Base-by-base conservation (phyloP, 257 asterid species). In the Fraxinus quadrangulata region DNA sequence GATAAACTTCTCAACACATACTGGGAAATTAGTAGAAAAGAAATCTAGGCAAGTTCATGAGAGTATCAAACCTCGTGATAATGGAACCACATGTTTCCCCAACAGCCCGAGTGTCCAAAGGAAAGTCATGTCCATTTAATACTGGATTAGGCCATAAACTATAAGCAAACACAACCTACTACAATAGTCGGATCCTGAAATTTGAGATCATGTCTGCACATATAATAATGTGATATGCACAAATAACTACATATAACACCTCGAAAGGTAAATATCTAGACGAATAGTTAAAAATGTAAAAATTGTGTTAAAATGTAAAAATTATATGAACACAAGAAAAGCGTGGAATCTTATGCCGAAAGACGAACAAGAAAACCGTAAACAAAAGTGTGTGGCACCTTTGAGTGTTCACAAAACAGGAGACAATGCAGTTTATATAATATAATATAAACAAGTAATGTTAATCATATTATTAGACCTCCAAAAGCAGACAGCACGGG, bases 401-500 rank as follows among this genome's bases (percentile, higher is more conserved):
- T 72, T 65, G 19, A 39, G 67, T 81, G 75, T 72, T 68, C 61
- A n/a, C 72, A 26, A 26, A 71, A 65, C 31, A 72, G 68, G 42
- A 33, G 77, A 56, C 80, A 71, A 69, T 66, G 47, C 14, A 67
- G 63, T 69, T 80, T 23, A 75, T 36, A 56, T 75, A 17, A 45
- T 26, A 71, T 0, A 69, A 12, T 28, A 16, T 10, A 75, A 75
- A 12, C 49, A 54, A 54, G 54, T 26, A 63, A 39, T 77, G 42
- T 69, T 37, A 69, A 77, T 33, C 77, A 73, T 77, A n/a, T 70
- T 17, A 65, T 33, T 63, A 59, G 8, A 36, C 76, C 59, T 40
- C 17, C n/a, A 72, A 80, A 78, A 30, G 87, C 74, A 75, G 79
- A 54, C 81, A 59, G 51, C 83, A 80, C 79, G 72, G 80, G 72